phyloP scores from a whole-genome alignment of 2,329 filamentous ascomycete genomes.

The Cercospora sp. region DNA sequence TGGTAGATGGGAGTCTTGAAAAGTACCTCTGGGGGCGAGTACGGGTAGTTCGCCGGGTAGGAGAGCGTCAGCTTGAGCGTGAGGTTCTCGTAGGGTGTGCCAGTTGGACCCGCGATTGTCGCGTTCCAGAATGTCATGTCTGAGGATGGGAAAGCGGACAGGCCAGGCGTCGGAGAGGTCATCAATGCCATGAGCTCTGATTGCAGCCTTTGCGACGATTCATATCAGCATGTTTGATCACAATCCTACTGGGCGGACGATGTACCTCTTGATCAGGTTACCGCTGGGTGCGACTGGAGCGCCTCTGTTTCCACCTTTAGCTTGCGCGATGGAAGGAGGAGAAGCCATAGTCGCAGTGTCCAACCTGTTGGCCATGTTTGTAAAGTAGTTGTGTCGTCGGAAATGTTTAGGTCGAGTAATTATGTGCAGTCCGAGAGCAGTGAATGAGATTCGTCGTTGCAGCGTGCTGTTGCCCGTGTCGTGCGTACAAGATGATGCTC shows the following conservation, averaged over 20 bases:
- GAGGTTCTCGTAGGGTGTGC: slow-evolving; percentile 85
- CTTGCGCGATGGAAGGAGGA: slow-evolving; percentile 37
- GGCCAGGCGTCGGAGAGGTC: slow-evolving; percentile 88
- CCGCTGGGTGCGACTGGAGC: slow-evolving; percentile 38
- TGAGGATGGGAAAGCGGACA: slow-evolving; percentile 91
- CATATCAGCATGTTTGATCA: background rate
- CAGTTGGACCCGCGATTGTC: slow-evolving; percentile 86
- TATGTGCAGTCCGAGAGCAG: background rate
- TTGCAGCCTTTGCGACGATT: slow-evolving; percentile 66
- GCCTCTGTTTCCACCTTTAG: slow-evolving; percentile 31
- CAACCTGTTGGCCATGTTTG: slow-evolving; percentile 37
- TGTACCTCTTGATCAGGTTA: slow-evolving; percentile 52
- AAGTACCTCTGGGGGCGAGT: slow-evolving; percentile 83
- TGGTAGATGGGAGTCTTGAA: slow-evolving; percentile 99
- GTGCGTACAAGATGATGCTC: background rate
- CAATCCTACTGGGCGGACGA: background rate
- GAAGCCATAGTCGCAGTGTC: slow-evolving; percentile 35
- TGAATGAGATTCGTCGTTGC: background rate
- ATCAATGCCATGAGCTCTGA: slow-evolving; percentile 98
- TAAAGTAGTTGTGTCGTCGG: slow-evolving; percentile 25
- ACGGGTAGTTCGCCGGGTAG: slow-evolving; percentile 92
- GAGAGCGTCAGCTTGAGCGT: slow-evolving; percentile 89
- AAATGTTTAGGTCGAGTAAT: slow-evolving; percentile 3
- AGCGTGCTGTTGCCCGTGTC: background rate
- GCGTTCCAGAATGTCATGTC: slow-evolving; percentile 92